These are phyloP conservation scores for Diaporthe citri DNA, from an alignment of 2,329 filamentous ascomycete species.

Conservation along the genomic window DNA sequence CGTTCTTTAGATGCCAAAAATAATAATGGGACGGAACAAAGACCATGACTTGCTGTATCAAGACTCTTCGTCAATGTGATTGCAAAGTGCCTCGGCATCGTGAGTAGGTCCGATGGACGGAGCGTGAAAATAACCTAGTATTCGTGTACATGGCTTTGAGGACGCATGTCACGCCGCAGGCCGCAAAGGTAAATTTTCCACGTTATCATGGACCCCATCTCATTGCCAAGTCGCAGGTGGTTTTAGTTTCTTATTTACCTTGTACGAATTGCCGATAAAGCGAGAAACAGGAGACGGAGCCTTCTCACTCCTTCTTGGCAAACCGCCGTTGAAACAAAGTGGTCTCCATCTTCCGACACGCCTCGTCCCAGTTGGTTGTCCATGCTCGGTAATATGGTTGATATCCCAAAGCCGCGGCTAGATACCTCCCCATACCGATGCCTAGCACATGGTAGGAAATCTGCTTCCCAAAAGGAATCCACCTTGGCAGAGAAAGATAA, in stretches of 20 bases:
- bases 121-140: no score
- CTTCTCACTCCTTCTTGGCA: neutral
- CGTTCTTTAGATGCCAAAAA: no score
- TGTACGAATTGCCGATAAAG: neutral
- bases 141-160: no score
- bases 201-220: no score
- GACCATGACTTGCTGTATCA: no score
- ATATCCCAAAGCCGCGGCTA: slow-evolving; percentile 54
- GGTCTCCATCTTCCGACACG: slow-evolving; percentile 51
- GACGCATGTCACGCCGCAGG: no score
- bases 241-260: neutral
- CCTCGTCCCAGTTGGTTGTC: slow-evolving; percentile 53
- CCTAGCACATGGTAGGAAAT: slow-evolving; percentile 46
- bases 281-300: neutral
- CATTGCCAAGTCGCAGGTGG: no score
- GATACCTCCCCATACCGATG: slow-evolving; percentile 53
- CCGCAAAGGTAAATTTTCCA: no score
- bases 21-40: no score
- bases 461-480: slow-evolving; percentile 51
- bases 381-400: slow-evolving; percentile 53
- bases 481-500: slow-evolving; percentile 52
- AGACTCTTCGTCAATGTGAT: no score
- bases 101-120: no score
- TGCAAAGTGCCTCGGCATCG: no score
- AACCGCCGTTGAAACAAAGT: slow-evolving; percentile 46